A percentile compares a stretch with the other conserved stretches of the same genome.
Evolutionary conservation across 228 moss, liverwort and hornwort genomes (phyloP).

Genomic region (Sphagnum magellanicum): DNA sequence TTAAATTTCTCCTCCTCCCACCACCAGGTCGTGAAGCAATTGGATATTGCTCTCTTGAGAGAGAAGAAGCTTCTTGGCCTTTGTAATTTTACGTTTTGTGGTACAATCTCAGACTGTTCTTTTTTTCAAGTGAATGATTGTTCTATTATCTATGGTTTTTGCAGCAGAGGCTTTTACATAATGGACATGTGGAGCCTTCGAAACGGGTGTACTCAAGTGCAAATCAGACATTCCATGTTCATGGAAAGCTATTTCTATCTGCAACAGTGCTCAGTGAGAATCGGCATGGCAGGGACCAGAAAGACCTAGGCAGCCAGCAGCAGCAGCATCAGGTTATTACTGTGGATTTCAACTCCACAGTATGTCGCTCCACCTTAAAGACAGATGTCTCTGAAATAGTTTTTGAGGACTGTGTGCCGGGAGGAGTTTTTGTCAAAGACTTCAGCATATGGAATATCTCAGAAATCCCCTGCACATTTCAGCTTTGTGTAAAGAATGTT

Average conservation of each 20-base stretch:
- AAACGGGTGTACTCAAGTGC: slow-evolving; percentile 45
- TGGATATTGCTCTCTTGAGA: not conserved
- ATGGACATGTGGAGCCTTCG: slow-evolving; percentile 40
- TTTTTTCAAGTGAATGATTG: not conserved
- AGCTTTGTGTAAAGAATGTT: slow-evolving; percentile 70
- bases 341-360: slow-evolving; percentile 68
- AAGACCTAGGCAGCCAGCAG: slow-evolving; percentile 4
- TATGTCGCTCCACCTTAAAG: slow-evolving; percentile 72
- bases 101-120: not conserved
- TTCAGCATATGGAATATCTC: slow-evolving; percentile 92
- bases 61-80: not conserved
- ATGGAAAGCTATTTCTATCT: slow-evolving; percentile 65
- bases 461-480: slow-evolving; percentile 80
- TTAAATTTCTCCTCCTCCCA: slow-evolving; percentile 7
- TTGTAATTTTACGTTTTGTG: no score
- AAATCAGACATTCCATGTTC: slow-evolving; percentile 63
- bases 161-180: slow-evolving; percentile 44
- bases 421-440: slow-evolving; percentile 91
- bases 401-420: slow-evolving; percentile 89
- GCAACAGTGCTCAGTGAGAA: slow-evolving; percentile 55
- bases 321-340: slow-evolving; percentile 40
- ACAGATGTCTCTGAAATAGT: slow-evolving; percentile 89
- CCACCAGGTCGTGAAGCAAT: slow-evolving; percentile 5
- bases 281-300: slow-evolving; percentile 25
- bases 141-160: not conserved